Percentiles rank a stretch among this genome's conserved stretches.
phyloP scores from a whole-genome alignment of 2,329 filamentous ascomycete species.

The Leptographium wingfieldii region DNA sequence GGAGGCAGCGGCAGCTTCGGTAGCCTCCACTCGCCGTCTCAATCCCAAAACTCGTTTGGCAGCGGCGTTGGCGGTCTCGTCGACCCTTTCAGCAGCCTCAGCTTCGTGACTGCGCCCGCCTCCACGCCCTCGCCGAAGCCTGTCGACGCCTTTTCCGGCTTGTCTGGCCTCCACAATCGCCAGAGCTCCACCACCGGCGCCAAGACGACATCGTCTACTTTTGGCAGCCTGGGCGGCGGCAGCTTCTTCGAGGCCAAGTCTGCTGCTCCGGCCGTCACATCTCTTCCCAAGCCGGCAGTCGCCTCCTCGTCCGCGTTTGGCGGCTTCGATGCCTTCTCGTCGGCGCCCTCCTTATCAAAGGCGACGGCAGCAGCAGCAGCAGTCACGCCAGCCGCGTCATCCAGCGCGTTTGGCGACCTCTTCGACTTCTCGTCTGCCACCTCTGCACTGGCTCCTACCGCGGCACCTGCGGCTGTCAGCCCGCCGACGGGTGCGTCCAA shows the following conservation, averaged over 20 bases:
- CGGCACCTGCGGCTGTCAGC: conserved; percentile 19
- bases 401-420: conserved; percentile 60
- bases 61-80: conserved; percentile 18
- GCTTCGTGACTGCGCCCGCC: conserved; percentile 27
- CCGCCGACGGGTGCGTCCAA: conserved; percentile 22
- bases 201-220: conserved; percentile 23
- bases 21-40: conserved; percentile 46
- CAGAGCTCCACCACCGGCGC: conserved; percentile 8
- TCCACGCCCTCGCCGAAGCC: conserved; percentile 16
- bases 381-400: conserved; percentile 21
- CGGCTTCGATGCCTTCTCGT: conserved; percentile 11
- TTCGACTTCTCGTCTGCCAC: conserved; percentile 61
- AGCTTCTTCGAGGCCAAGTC: conserved; percentile 72
- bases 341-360: conserved; percentile 6
- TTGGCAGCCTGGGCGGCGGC: conserved; percentile 52
- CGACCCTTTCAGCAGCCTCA: conserved; percentile 25
- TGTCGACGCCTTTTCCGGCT: conserved; percentile 10
- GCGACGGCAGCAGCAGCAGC: conserved; percentile 15
- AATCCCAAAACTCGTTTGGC: conserved; percentile 16
- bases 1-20: conserved; percentile 55
- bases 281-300: conserved; percentile 1
- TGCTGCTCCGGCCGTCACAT: conserved; percentile 23
- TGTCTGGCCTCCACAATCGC: conserved; percentile 17
- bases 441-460: conserved; percentile 28
- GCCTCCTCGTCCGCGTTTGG: conserved; percentile 33